Evolutionary conservation across 1,284 basidiomycete species (phyloP).

Genomic region (Cutaneotrichosporon dermatis): DNA sequence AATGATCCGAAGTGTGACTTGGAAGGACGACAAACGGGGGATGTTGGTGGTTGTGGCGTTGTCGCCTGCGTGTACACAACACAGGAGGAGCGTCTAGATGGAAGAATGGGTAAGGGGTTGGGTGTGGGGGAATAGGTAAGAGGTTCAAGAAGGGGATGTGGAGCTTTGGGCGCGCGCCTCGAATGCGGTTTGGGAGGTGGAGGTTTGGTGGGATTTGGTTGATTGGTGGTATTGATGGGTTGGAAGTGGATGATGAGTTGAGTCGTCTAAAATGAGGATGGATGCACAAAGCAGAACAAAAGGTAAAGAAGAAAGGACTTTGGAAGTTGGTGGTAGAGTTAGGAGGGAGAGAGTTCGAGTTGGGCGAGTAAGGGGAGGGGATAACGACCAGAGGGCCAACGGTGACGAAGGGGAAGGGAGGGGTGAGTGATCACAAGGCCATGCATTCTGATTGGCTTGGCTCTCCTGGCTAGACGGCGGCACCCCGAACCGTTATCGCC

Average conservation of each 20-base stretch:
- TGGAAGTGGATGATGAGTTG: background rate
- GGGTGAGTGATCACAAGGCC: background rate
- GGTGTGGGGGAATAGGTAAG: background rate
- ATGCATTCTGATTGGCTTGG: background rate
- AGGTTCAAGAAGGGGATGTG: background rate
- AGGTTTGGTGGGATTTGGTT: background rate
- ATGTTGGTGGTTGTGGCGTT: no score
- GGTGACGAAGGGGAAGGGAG: background rate
- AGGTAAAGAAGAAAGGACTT: background rate
- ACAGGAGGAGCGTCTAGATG: background rate
- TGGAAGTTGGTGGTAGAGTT: background rate
- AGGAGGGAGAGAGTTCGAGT: no score
- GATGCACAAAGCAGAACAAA: no score
- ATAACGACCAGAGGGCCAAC: background rate
- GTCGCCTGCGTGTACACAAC: no score
- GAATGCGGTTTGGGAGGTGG: background rate
- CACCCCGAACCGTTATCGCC: background rate
- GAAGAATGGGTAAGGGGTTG: background rate
- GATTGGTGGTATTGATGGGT: background rate
- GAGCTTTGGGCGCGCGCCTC: background rate
- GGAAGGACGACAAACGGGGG: no score
- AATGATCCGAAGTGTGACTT: no score
- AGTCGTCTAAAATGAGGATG: no score
- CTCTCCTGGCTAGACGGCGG: background rate
- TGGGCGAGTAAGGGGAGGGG: background rate